phyloP scores from a whole-genome alignment of 2,329 filamentous ascomycete species.

The Aspergillus fumigatiaffinis region DNA sequence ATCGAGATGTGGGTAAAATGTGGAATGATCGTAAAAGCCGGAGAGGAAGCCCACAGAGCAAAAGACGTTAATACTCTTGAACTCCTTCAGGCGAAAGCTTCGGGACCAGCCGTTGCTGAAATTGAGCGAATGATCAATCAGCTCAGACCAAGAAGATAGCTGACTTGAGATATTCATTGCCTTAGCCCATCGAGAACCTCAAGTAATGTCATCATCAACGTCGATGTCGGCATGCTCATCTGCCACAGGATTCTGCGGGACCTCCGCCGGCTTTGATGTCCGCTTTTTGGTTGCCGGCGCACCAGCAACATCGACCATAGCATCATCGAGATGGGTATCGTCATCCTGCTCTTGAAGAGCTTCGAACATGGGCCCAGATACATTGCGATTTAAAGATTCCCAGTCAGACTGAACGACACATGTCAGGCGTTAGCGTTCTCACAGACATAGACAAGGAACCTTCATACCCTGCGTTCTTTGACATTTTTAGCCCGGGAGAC shows the following conservation, averaged over 20 bases:
- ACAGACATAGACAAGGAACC: background rate
- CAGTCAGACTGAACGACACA: slow-evolving; percentile 30
- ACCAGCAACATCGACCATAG: slow-evolving; percentile 29
- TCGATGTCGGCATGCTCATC: slow-evolving; percentile 28
- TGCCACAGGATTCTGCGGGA: slow-evolving; percentile 15
- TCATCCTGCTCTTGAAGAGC: slow-evolving; percentile 47
- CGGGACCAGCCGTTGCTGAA: slow-evolving; percentile 66
- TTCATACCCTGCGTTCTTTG: slow-evolving; percentile 44
- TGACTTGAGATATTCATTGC: slow-evolving; percentile 10
- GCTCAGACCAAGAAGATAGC: slow-evolving; percentile 43
- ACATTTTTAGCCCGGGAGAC: slow-evolving; percentile 46
- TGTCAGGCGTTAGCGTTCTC: slow-evolving; percentile 15
- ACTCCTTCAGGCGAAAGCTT: slow-evolving; percentile 69
- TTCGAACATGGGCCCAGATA: slow-evolving; percentile 20
- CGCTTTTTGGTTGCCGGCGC: slow-evolving; percentile 17
- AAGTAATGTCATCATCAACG: slow-evolving; percentile 44
- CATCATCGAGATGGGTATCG: slow-evolving; percentile 36
- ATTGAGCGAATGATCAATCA: slow-evolving; percentile 73
- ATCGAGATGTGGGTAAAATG: slow-evolving; percentile 97
- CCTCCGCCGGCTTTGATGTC: slow-evolving; percentile 10
- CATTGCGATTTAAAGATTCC: slow-evolving; percentile 40
- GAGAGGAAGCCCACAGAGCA: slow-evolving; percentile 80
- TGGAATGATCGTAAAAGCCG: slow-evolving; percentile 81
- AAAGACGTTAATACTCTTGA: slow-evolving; percentile 76
- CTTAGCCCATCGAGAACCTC: slow-evolving; percentile 19